Conservation (phyloP, 2,329 filamentous ascomycete species). For the Colletotrichum musae region DNA sequence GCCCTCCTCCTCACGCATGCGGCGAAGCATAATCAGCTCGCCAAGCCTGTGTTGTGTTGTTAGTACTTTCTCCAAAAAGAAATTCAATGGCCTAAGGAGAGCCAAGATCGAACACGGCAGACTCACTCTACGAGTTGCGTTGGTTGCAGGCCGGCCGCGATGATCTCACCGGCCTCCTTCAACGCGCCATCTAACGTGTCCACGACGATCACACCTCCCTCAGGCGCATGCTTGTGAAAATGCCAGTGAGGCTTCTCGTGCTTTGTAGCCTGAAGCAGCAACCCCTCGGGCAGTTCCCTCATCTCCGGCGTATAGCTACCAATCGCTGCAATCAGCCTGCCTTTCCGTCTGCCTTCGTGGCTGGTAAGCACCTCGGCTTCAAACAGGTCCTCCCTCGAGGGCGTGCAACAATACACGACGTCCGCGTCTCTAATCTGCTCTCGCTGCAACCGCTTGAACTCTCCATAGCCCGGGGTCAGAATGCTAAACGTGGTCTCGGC, state of each 20-base stretch:
- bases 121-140: slow-evolving; percentile 84
- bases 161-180: slow-evolving; percentile 88
- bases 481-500: slow-evolving; percentile 76
- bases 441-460: slow-evolving; percentile 75
- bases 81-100: not conserved
- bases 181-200: slow-evolving; percentile 85
- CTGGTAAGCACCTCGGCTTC: slow-evolving; percentile 80
- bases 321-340: slow-evolving; percentile 79
- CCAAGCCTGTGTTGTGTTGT: slow-evolving; percentile 70
- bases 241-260: slow-evolving; percentile 66
- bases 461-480: slow-evolving; percentile 79
- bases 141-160: slow-evolving; percentile 80
- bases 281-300: slow-evolving; percentile 85
- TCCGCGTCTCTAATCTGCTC: slow-evolving; percentile 81
- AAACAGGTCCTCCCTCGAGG: slow-evolving; percentile 81
- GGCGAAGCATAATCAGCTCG: slow-evolving; percentile 78
- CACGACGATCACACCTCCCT: slow-evolving; percentile 78
- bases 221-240: slow-evolving; percentile 76
- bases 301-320: slow-evolving; percentile 80
- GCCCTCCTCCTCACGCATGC: slow-evolving; percentile 54
- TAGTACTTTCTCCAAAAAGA: not conserved
- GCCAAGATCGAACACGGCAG: not conserved
- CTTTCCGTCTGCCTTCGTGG: slow-evolving; percentile 77
- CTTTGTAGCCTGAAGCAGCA: slow-evolving; percentile 75
- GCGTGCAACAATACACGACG: slow-evolving; percentile 91